A percentile compares a stretch with the other conserved stretches of the same genome.
Conservation (phyloP, 306 rosid species). For the Glycine latifolia region DNA sequence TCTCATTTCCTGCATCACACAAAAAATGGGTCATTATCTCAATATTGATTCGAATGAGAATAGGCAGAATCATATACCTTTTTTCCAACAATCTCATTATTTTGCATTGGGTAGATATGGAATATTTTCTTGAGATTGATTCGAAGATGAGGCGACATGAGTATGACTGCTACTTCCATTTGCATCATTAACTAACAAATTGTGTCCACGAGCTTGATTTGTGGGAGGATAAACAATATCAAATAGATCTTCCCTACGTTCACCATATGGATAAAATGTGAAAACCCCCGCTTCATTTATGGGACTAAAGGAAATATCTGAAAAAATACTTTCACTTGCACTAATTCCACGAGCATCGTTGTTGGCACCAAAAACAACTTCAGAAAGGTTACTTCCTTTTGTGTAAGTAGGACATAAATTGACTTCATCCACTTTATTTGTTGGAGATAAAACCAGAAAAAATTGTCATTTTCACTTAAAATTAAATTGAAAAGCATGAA, state of each 20-base stretch:
- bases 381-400: not conserved
- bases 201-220: not conserved
- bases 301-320: not conserved
- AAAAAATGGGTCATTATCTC: no score
- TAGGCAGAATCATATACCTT: no score
- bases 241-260: not conserved
- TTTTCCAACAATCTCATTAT: no score
- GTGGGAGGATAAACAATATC: not conserved
- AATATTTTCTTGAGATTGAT: no score
- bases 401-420: no score
- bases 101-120: not conserved
- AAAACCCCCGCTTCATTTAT: not conserved
- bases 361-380: not conserved
- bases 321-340: not conserved
- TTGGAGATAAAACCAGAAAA: not conserved
- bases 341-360: not conserved
- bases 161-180: not conserved
- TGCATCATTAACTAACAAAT: not conserved
- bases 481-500: not conserved
- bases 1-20: no score
- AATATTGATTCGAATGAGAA: no score
- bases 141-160: not conserved
- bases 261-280: not conserved
- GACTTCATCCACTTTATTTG: not conserved
- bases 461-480: not conserved